Evolutionary conservation across 2,329 filamentous ascomycete genomes (phyloP), one percentile per base, ranked within the genome.

Genomic region (Clarireedia sp.): DNA sequence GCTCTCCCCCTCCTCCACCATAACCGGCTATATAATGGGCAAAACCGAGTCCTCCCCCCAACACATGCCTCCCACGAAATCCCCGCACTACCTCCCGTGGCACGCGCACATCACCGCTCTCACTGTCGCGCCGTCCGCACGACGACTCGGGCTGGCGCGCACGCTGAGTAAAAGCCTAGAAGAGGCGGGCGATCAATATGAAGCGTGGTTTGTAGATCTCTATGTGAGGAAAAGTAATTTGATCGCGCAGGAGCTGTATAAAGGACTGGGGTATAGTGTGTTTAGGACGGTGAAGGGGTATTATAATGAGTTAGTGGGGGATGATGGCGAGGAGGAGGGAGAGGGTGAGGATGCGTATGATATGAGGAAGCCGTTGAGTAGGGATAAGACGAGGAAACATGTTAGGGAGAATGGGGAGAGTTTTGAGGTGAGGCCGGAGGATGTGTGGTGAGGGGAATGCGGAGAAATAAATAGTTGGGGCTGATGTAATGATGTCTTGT

Each of bases 51-150:
- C 90, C 61, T 95, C 90, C 54, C 86, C 88, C 16, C 77, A 88
- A 45, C 83, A 84, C 54, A 81, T 87, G 69, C 83, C 84, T 52
- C 81, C 87, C 69, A 79, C 82, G 57, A 83, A 83, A 66, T 94
- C 89, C 49, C 79, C 86, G 66, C 90, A 96, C 74, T 95, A 95
- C 74, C 86, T 96, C n/a, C 92, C 92, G n/a, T 97, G 90, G 89
- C 94, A 99, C 74, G 92, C 90, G 19, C 94, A 99, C 73, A 95
- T 99, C 68, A 99, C 94, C 4, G 94, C 92, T 37, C 78, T 99
- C 51, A 97, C 94, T 0, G 89, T 99, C 19, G 86, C 92, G 0
- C 94, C 94, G 0, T 83, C 86, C 55, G 90, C 90, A 49, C 85
- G 94, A 26, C 82, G 94, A 44, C 79, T 94, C 16, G 92, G 94